These are phyloP conservation scores for Paradendryphiella salina DNA, from an alignment of 2,329 filamentous ascomycete genomes.

Conservation along the genomic window DNA sequence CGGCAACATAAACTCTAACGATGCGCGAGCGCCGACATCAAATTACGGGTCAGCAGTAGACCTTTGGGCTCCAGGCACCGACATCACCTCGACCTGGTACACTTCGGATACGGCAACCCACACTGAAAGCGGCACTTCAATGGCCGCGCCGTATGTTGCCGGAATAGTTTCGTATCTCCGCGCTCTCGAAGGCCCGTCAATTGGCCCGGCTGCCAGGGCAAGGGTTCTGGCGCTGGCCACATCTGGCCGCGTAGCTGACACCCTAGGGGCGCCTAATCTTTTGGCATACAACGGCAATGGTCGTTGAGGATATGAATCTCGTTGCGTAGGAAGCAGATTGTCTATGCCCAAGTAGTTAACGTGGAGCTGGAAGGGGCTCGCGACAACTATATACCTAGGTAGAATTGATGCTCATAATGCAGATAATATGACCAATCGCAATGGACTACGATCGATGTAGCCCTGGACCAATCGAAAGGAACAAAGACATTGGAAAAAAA, in stretches of 20 bases:
- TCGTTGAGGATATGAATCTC: not conserved
- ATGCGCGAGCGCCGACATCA: constrained; percentile 27
- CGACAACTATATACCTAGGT: too few species aligned
- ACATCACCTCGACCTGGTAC: constrained; percentile 51
- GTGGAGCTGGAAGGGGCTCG: too few species aligned
- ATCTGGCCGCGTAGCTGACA: constrained; percentile 23
- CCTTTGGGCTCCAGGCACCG: constrained; percentile 45
- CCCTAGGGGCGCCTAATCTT: constrained; percentile 25
- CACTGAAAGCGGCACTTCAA: constrained; percentile 62
- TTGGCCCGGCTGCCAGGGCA: constrained; percentile 24
- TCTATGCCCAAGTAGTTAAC: too few species aligned
- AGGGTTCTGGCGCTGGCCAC: constrained; percentile 29
- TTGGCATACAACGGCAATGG: constrained; percentile 36
- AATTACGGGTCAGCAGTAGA: constrained; percentile 47
- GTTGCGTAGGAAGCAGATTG: too few species aligned
- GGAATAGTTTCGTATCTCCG: constrained; percentile 71
- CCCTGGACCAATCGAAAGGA: too few species aligned
- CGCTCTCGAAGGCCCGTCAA: constrained; percentile 48
- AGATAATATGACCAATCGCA: too few species aligned
- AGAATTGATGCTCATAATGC: too few species aligned
- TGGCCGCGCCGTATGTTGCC: constrained; percentile 69
- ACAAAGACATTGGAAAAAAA: too few species aligned
- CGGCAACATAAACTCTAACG: constrained; percentile 38
- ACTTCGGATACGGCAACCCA: constrained; percentile 49
- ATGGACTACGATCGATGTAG: too few species aligned